A percentile compares a stretch with the other conserved stretches of the same genome.
Evolutionary conservation across 2,329 filamentous ascomycete genomes (phyloP).

Genomic region (Penicillium sp.): DNA sequence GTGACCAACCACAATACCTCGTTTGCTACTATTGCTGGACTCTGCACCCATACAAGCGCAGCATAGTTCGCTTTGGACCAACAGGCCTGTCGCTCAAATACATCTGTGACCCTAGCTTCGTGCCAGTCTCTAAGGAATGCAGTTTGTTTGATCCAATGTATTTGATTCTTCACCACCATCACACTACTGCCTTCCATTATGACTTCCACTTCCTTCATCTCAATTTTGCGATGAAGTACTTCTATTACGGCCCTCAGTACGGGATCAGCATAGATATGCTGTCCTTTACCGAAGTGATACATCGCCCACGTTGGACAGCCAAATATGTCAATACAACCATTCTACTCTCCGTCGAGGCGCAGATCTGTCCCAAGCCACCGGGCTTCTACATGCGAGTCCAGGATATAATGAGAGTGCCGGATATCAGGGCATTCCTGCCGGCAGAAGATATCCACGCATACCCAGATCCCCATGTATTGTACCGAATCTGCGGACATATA

Average conservation of each 20-base stretch:
- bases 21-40: background rate
- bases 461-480: background rate
- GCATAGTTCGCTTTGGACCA: background rate
- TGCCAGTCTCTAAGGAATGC: background rate
- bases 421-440: background rate
- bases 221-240: background rate
- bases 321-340: no score
- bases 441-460: background rate
- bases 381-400: background rate
- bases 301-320: fast-evolving
- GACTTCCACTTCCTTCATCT: background rate
- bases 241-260: background rate
- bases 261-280: background rate
- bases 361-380: background rate
- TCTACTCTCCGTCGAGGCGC: background rate
- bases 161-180: background rate
- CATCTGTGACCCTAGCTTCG: background rate
- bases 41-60: background rate
- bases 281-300: background rate
- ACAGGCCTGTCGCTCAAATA: background rate
- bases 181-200: background rate
- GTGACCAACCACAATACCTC: background rate
- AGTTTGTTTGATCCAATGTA: background rate
- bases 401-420: background rate
- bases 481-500: background rate